Conservation (phyloP, 352 stramenopile genomes). For the Phytophthora pini region DNA sequence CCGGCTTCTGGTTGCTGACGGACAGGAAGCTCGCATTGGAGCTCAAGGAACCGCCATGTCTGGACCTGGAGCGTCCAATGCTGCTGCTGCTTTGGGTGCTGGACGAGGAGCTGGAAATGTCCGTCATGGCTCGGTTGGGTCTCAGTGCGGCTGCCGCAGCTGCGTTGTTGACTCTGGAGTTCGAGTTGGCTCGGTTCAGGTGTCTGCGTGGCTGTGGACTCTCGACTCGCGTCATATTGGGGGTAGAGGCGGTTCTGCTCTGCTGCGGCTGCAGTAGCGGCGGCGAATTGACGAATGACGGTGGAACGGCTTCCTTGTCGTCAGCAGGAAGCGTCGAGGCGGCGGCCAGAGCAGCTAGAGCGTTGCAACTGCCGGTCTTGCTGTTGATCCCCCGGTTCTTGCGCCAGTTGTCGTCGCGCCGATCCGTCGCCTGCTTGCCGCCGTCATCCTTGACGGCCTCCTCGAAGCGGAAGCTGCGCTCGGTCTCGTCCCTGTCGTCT, state of each 20-base stretch:
- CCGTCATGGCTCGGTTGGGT: not conserved
- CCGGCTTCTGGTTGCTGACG: conserved; percentile 23
- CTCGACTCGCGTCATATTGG: conserved; percentile 1
- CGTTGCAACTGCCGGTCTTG: conserved; percentile 28
- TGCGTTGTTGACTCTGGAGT: conserved; percentile 9
- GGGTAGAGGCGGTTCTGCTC: conserved; percentile 9
- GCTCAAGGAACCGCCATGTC: conserved; percentile 23
- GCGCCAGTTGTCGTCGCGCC: conserved; percentile 20
- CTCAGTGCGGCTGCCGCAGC: not conserved
- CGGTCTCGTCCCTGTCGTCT: conserved; percentile 22
- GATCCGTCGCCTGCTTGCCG: conserved; percentile 1
- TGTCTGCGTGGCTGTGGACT: conserved; percentile 16
- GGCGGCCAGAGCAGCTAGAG: conserved; percentile 1
- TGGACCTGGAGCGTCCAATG: conserved; percentile 19
- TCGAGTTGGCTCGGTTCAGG: conserved; percentile 15
- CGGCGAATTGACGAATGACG: conserved; percentile 14
- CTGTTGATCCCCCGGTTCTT: conserved; percentile 31
- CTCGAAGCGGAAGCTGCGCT: conserved; percentile 26
- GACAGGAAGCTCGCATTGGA: conserved; percentile 25
- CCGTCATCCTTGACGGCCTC: conserved; percentile 10
- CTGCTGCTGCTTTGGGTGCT: conserved; percentile 17
- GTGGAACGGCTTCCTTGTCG: conserved; percentile 2
- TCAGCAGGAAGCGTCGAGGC: conserved; percentile 2
- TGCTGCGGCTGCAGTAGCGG: conserved; percentile 5
- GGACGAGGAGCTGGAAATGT: conserved; percentile 23